Base-by-base conservation (phyloP, 2,329 filamentous ascomycete species). In the Hawksworthiomyces lignivorus region DNA sequence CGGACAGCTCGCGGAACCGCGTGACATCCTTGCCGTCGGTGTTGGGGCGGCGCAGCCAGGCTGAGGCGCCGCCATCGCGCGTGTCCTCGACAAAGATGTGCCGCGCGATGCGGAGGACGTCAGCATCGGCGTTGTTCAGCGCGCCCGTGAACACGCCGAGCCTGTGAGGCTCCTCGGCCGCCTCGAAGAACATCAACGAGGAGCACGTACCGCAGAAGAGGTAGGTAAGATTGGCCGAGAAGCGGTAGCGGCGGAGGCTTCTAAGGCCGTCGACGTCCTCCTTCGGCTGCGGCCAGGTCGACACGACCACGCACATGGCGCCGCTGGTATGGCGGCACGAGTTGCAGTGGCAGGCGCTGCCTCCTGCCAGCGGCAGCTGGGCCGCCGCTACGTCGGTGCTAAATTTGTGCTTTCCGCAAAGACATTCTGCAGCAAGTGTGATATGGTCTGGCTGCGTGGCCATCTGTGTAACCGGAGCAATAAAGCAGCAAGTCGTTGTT, bases 31-130 rank as follows among this genome's bases (percentile, higher is more conserved):
- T 37, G 1, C 57, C 60, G 32, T 61, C 55, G 1, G 48, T 41
- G 30, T 67, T 65, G 0, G 54, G 39, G 7, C 56, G 48, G 19
- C 56, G 58, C 5, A 74, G 50, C 69, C 69, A 77, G 2, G 61
- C 51, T 3, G 63, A 63, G 1, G 70, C 62, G 0, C 75, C 73
- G 3, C 73, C 73, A 50, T 78, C 73, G 2, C 60, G 21, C 0
- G 73, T 77, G 42, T 76, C 71, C 1, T 55, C 62, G 1, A 75
- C 57, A 43, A 65, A 73, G 4, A 69, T 62, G 41, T 73, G 66
- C 2, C 60, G 45, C 1, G 37, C 47, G 28, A 62, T 56, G 10
- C 48, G 48, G 19, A 70, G 38, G 7, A 72, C 32, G 7, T 35
- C 19, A 7, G 27, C 24, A 12, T 38, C 40, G 8, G 53, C 38